Evolutionary conservation across 2,329 filamentous ascomycete genomes (phyloP).

Genomic region (Periconia sp.): DNA sequence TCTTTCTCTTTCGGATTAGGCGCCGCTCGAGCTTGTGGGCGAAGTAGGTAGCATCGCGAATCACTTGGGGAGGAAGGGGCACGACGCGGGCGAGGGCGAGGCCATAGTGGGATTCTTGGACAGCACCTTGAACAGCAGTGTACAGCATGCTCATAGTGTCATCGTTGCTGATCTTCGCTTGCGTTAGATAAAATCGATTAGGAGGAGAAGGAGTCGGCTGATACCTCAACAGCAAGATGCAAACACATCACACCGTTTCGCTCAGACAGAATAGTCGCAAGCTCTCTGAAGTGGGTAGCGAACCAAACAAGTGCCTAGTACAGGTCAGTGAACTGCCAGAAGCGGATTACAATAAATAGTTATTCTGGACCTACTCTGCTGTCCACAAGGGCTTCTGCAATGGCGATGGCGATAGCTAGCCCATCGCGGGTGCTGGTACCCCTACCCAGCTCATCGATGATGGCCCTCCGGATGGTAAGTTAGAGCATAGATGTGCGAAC

Average conservation of each 20-base stretch:
- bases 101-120: constrained; percentile 79
- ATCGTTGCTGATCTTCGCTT: constrained; percentile 48
- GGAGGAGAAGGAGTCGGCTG: constrained; percentile 19
- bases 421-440: constrained; percentile 91
- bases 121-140: constrained; percentile 74
- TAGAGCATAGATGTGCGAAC: too few relatives aligned
- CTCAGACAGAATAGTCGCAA: constrained; percentile 76
- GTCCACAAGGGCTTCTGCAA: constrained; percentile 85
- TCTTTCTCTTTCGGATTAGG: constrained; percentile 63
- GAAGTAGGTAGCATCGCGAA: constrained; percentile 71
- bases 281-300: constrained; percentile 87
- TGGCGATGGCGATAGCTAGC: constrained; percentile 84
- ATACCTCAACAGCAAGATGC: constrained; percentile 76
- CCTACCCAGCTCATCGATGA: constrained; percentile 91
- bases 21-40: constrained; percentile 66
- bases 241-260: constrained; percentile 81
- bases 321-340: constrained; percentile 4
- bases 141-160: constrained; percentile 86
- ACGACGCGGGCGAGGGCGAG: constrained; percentile 79
- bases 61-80: constrained; percentile 71
- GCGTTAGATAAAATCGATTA: constrained; percentile 4
- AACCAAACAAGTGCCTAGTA: constrained; percentile 80
- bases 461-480: too few relatives aligned
- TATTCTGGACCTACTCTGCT: constrained; percentile 52
- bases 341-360: too few relatives aligned